Evolutionary conservation across 805 yeast species (phyloP).

Genomic region (Candida peoriensis): DNA sequence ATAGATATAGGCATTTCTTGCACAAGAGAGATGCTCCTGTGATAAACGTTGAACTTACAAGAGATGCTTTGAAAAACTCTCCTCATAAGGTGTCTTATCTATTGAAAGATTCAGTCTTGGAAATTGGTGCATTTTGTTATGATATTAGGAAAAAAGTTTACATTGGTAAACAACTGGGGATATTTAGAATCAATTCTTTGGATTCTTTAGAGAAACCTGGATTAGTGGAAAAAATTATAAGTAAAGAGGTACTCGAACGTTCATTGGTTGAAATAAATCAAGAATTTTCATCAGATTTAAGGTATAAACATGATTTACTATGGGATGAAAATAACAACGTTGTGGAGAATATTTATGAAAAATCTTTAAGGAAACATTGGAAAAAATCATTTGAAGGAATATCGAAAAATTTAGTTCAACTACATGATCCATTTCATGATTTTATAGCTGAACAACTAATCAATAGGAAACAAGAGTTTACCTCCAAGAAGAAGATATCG

Average conservation of each 20-base stretch:
- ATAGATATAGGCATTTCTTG: conserved; percentile 55
- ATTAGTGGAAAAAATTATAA: conserved; percentile 63
- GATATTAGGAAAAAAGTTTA: conserved; percentile 56
- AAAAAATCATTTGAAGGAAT: conserved; percentile 24
- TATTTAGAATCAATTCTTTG: conserved; percentile 82
- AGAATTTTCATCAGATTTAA: conserved; percentile 40
- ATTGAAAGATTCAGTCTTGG: conserved; percentile 60
- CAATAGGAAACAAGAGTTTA: conserved; percentile 45
- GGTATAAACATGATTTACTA: conserved; percentile 63
- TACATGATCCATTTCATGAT: conserved; percentile 89
- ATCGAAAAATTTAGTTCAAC: conserved; percentile 39
- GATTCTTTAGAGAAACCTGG: conserved; percentile 89
- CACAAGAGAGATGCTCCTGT: conserved; percentile 28
- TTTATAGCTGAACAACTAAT: conserved; percentile 66
- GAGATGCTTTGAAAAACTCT: conserved; percentile 30
- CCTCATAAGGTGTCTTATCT: conserved; percentile 42
- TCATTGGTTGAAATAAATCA: conserved; percentile 39
- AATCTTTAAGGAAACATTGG: conserved; percentile 27
- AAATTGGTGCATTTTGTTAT: conserved; percentile 80
- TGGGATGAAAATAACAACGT: conserved; percentile 96
- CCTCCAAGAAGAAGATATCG: conserved; percentile 53
- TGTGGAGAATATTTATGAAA: conserved; percentile 68
- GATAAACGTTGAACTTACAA: conserved; percentile 33
- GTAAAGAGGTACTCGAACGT: conserved; percentile 54
- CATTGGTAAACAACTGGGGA: conserved; percentile 82